Evolutionary conservation across 2,329 filamentous ascomycete genomes (phyloP).

Genomic region (Teratosphaeria epicoccoides): DNA sequence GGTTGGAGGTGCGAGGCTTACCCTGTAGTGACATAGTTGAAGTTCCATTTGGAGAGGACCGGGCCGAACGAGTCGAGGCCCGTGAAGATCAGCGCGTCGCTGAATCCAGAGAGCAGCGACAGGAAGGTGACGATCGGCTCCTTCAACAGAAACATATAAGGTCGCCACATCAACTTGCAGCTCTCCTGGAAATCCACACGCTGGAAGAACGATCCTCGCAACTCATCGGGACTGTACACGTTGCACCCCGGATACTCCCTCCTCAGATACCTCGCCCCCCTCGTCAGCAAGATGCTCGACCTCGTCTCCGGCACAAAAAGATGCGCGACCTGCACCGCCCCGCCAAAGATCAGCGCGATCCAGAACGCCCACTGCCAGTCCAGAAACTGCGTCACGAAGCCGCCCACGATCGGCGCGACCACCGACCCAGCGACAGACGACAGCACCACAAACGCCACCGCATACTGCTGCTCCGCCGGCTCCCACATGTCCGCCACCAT

Average conservation of each 20-base stretch:
- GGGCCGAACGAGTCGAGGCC: conserved; percentile 61
- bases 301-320: conserved; percentile 62
- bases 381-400: conserved; percentile 30
- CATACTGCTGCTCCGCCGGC: conserved; percentile 47
- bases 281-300: conserved; percentile 63
- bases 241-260: conserved; percentile 34
- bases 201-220: conserved; percentile 30
- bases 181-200: conserved; percentile 32
- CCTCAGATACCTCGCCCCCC: conserved; percentile 61
- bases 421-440: conserved; percentile 25
- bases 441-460: conserved; percentile 44
- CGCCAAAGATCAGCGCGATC: conserved; percentile 75
- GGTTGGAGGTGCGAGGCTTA: conserved; percentile 32
- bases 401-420: conserved; percentile 24
- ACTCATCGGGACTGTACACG: conserved; percentile 63
- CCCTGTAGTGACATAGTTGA: conserved; percentile 44
- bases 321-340: conserved; percentile 50
- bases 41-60: conserved; percentile 54
- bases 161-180: conserved; percentile 46
- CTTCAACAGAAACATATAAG: conserved; percentile 62
- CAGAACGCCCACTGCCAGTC: conserved; percentile 72
- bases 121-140: conserved; percentile 64
- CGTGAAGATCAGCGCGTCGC: conserved; percentile 67
- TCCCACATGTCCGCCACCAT: conserved; percentile 55
- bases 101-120: conserved; percentile 62